Base-by-base conservation (phyloP, 805 yeast species). In the Pichia nanzhaoensis region DNA sequence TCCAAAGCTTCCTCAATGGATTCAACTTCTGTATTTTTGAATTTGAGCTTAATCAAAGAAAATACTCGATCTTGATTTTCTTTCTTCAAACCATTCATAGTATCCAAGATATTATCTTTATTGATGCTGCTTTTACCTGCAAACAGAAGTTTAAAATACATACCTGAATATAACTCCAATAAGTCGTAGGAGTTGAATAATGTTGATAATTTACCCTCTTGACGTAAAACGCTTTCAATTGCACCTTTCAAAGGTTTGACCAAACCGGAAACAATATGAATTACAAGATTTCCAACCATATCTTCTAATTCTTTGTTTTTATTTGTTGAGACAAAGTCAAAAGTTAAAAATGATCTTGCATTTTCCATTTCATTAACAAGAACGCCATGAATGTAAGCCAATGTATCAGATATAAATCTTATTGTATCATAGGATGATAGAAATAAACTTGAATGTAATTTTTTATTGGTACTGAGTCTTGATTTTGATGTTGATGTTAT, bases 321-420 rank as follows among this genome's bases (percentile, higher is more conserved):
- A 4, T 45, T 18, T 10, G 16, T 27, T 7, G 47, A 40, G 5
- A 35, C 22, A 41, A 56, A 63, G 28, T 62, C 65, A 35, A 63
- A 57, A 38, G 73, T 72, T 45, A 91, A 80, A 41, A 91, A 64
- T 17, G 80, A 71, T 8, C 72, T 71, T 5, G 91, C 72, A 27
- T 82, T 71, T 57, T 93, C 99, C 34, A 80, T 73, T 61, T 93
- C 99, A 63, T 87, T 86, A 4, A 89, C 95, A 27, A 89, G 80
- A 4, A 86, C 73, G 1, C 90, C 77, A 59, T 93, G 97, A 2
- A 89, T 73, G 68, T 84, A 85, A 0, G 98, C 98, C 33, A 93
- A 66, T 28, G 93, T 72, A 59, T 89, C 96, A 21, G 97, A 95
- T 16, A 87, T 69, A 51, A 81, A 90, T 45, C 96, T 70, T 21